Evolutionary conservation across 257 asterid genomes (phyloP).

Genomic region (Lithospermum erythrorhizon): DNA sequence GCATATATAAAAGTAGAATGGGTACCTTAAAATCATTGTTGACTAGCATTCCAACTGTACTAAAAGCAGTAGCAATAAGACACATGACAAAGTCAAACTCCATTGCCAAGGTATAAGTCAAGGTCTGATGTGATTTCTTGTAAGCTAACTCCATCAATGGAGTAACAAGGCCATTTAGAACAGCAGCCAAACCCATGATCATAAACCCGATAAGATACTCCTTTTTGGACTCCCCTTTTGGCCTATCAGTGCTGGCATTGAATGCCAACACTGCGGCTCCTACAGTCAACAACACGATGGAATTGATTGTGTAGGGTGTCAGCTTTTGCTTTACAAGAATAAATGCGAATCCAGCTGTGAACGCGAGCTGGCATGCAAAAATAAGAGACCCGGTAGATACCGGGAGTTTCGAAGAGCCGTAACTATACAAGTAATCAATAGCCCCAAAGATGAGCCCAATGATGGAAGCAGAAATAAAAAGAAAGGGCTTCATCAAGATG

Average conservation of each 20-base stretch:
- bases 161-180: conserved; percentile 1
- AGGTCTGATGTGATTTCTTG: background rate
- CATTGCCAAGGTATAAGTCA: background rate
- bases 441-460: conserved; percentile 10
- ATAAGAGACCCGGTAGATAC: conserved; percentile 4
- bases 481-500: conserved; percentile 3
- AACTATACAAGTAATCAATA: background rate
- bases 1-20: too few relatives aligned
- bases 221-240: background rate
- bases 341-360: conserved; percentile 11
- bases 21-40: background rate
- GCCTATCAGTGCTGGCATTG: conserved; percentile 9
- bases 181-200: conserved; percentile 1
- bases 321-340: background rate
- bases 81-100: background rate
- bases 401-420: background rate
- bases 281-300: conserved; percentile 5
- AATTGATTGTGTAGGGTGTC: conserved; percentile 2
- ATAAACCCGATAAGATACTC: conserved; percentile 9
- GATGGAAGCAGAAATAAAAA: background rate
- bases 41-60: background rate
- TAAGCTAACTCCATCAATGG: conserved; percentile 13
- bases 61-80: background rate
- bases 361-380: conserved; percentile 9
- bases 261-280: conserved; percentile 8